Evolutionary conservation across 2,329 filamentous ascomycete genomes (phyloP).

Genomic region (Geosmithia flava): DNA sequence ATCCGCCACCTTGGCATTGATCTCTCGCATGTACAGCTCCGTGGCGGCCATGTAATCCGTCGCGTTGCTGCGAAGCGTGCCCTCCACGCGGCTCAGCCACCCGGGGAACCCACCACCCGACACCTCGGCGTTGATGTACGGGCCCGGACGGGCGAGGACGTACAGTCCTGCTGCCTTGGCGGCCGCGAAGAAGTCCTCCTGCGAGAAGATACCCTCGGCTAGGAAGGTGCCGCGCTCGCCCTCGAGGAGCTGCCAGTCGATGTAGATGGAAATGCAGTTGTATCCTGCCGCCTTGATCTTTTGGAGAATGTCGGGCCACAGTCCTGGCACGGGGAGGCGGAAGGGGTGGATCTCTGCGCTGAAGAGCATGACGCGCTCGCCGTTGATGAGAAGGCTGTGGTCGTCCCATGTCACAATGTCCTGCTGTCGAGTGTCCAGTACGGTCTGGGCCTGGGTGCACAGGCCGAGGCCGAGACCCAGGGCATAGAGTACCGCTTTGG

Average conservation of each 20-base stretch:
- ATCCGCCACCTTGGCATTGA: conserved; percentile 56
- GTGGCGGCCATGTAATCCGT: conserved; percentile 53
- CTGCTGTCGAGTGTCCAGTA: neutral
- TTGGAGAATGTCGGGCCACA: conserved; percentile 62
- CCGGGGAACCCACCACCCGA: conserved; percentile 71
- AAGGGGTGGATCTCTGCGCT: conserved; percentile 65
- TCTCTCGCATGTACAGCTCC: conserved; percentile 49
- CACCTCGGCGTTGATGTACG: conserved; percentile 69
- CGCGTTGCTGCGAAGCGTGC: conserved; percentile 48
- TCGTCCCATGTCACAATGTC: conserved; percentile 56
- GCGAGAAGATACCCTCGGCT: conserved; percentile 59
- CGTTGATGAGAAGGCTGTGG: conserved; percentile 56
- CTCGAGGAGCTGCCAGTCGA: conserved; percentile 68
- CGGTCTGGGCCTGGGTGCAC: neutral
- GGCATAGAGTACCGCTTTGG: neutral
- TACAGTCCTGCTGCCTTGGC: conserved; percentile 64
- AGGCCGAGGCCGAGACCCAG: neutral
- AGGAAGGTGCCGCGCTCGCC: conserved; percentile 58
- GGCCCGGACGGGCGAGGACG: conserved; percentile 58
- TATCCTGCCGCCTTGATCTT: conserved; percentile 75
- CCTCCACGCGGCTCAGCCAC: conserved; percentile 61
- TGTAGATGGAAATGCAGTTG: conserved; percentile 68
- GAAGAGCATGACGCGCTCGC: conserved; percentile 59
- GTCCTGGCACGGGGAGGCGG: conserved; percentile 29
- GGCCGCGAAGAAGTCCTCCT: conserved; percentile 66